Base-by-base conservation (phyloP, 2,329 filamentous ascomycete species). In the Fusarium sp. region DNA sequence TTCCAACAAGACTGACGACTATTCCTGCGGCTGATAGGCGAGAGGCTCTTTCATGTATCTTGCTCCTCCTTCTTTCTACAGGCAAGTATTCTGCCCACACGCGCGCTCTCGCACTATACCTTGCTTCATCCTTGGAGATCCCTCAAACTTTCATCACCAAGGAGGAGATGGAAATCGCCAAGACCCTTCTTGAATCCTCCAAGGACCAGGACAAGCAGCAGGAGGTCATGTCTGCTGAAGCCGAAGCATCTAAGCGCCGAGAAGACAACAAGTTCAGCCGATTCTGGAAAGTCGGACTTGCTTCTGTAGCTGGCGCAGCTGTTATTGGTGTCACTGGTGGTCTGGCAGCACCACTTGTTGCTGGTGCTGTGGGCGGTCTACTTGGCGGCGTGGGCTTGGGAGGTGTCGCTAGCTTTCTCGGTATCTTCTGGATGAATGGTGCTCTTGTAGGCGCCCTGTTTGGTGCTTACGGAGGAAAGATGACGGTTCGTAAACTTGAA, bases 311-410 rank as follows among this genome's bases (percentile, higher is more conserved):
- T 1, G 95, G 95, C 13, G 95, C 95, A 2, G 92, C 92, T 0
- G 82, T 97, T 2, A 94, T 97, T n/a, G 94, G 94, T 7, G 87
- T 97, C 5, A 97, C 94, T 0, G 94, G 94, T 19, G 94, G 94
- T 3, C 83, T 97, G n/a, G 94, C 94, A 1, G 94, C 94, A 1
- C 94, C 94, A 0, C 83, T 97, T 0, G 90, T 97, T 15, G 94
- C 94, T 6, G 94, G 93, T 6, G 93, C 93, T 0, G 85, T 97
- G 15, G 94, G 94, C 4, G 90, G 90, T 1, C 84, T 97, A 3
- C 92, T 97, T 87, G 92, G 93, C 15, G 92, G 92, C 1, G 85
- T 97, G 2, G 94, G 94, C 0, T 82, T 97, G 1, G 94, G 93
- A 22, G 92, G 93, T 1, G 92, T 96, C 4, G 94, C 93, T 5